phyloP scores from a whole-genome alignment of 495 filamentous ascomycete species.

The Lichina pygmaea region DNA sequence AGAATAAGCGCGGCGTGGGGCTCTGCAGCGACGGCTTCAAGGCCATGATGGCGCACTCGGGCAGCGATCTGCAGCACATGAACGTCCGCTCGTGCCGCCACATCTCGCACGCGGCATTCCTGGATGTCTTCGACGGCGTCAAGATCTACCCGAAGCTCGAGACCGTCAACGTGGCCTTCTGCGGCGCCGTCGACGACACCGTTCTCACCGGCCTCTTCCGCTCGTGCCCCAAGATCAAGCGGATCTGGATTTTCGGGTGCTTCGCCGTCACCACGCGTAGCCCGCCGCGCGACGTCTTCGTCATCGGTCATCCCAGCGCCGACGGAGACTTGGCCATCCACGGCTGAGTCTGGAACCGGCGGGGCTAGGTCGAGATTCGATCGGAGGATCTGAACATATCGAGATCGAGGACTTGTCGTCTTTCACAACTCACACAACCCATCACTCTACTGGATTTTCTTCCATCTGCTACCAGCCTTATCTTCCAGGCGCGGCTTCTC shows the following conservation, averaged over 20 bases:
- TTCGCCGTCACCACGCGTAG: neutral
- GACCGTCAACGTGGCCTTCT: constrained; percentile 56
- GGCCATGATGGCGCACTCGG: constrained; percentile 68
- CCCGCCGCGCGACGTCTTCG: neutral
- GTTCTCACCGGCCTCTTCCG: constrained; percentile 47
- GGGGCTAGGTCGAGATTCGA: neutral
- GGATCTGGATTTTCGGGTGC: neutral
- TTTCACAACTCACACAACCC: no score
- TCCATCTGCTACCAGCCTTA: no score
- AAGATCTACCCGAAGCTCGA: constrained; percentile 35
- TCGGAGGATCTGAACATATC: no score
- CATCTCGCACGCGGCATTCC: constrained; percentile 37
- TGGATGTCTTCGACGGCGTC: constrained; percentile 33
- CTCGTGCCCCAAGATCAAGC: constrained; percentile 39
- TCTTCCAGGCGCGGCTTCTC: no score
- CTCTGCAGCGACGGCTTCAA: constrained; percentile 46
- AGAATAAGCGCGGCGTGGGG: constrained; percentile 24
- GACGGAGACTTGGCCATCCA: neutral
- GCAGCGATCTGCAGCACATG: constrained; percentile 27
- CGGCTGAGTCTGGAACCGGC: neutral
- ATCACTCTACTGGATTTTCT: no score
- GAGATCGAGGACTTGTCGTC: no score
- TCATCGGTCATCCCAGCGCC: neutral
- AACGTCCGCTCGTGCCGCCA: constrained; percentile 59
- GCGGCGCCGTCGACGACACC: constrained; percentile 43